Evolutionary conservation across 2,329 filamentous ascomycete species (phyloP).

Genomic region (Colletotrichum camelliae): DNA sequence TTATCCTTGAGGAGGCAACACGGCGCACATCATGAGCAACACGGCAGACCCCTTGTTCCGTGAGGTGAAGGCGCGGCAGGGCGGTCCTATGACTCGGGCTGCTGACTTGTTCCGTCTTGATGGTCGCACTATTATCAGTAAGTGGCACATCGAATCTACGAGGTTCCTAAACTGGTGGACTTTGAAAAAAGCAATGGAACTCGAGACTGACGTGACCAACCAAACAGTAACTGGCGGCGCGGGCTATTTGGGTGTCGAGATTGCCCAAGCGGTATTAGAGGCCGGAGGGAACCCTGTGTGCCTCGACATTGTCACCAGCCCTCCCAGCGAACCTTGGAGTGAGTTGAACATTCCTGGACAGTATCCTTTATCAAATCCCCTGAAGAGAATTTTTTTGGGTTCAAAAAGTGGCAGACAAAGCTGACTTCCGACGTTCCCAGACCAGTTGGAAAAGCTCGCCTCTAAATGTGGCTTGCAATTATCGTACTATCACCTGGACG

Average conservation of each 20-base stretch:
- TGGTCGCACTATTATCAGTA: not conserved
- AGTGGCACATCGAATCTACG: not conserved
- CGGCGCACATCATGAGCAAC: not conserved
- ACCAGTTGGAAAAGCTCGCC: not conserved
- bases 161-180: not conserved
- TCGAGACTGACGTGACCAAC: not conserved
- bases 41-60: not conserved
- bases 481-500: slow-evolving; percentile 27
- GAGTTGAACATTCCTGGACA: not conserved
- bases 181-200: not conserved
- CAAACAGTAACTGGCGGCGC: slow-evolving; percentile 28
- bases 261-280: slow-evolving; percentile 30
- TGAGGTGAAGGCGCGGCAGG: not conserved
- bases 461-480: slow-evolving; percentile 12
- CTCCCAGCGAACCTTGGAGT: slow-evolving; percentile 25
- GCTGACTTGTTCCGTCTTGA: not conserved
- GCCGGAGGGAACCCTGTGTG: slow-evolving; percentile 37
- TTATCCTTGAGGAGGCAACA: not conserved
- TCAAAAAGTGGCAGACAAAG: not conserved
- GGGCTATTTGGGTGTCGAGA: slow-evolving; percentile 26
- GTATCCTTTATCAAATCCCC: not conserved
- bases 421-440: not conserved
- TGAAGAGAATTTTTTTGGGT: not conserved
- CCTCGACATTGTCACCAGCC: slow-evolving; percentile 28
- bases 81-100: not conserved